Evolutionary conservation across 306 rosid species (phyloP).

Genomic region (Pyrus betulifolia): DNA sequence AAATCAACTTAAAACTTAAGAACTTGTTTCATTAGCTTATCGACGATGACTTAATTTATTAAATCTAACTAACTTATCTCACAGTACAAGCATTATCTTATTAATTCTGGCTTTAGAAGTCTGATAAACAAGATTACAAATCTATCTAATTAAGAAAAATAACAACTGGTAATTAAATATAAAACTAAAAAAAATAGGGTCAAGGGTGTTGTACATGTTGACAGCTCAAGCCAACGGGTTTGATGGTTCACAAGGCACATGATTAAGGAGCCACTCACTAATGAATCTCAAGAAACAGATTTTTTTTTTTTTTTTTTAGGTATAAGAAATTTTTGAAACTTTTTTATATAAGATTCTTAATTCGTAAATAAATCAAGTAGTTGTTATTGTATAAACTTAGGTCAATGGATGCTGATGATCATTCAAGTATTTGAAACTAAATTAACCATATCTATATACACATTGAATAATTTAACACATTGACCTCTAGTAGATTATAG

Average conservation of each 20-base stretch:
- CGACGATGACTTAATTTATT: not conserved
- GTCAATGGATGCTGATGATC: conserved; percentile 12
- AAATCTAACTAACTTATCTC: not conserved
- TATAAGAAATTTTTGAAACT: not conserved
- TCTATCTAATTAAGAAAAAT: not conserved
- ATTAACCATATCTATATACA: not conserved
- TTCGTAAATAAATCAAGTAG: conserved; percentile 6
- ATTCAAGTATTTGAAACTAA: conserved; percentile 1
- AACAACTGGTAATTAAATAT: not conserved
- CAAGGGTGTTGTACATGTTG: not conserved
- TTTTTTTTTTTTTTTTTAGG: not conserved
- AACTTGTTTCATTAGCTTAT: not conserved
- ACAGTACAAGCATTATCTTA: not conserved
- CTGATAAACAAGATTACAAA: not conserved
- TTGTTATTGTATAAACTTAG: not conserved
- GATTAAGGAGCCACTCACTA: not conserved
- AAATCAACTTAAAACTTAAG: not conserved
- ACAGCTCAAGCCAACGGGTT: conserved; percentile 19
- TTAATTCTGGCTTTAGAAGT: not conserved
- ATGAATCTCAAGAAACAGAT: not conserved
- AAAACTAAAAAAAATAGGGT: not conserved
- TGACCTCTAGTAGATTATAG: not conserved
- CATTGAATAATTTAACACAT: not conserved
- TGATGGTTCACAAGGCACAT: not conserved
- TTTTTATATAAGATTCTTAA: not conserved